Evolutionary conservation across 768 basidiomycete species (phyloP), one percentile per base, ranked within the genome.

Genomic region (Lepiota venenata): DNA sequence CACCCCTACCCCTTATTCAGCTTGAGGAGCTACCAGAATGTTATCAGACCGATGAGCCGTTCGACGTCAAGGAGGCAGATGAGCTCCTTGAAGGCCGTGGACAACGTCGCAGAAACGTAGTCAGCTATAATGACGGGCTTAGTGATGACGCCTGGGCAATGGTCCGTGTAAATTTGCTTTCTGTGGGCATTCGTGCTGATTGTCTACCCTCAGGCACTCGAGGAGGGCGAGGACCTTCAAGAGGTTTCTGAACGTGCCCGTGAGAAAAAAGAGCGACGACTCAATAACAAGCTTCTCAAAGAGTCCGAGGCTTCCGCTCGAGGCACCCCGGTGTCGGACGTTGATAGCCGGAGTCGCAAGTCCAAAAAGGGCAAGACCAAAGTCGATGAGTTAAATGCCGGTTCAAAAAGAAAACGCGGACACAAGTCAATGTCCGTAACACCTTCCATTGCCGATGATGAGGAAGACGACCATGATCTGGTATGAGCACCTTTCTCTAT

Each of bases 131-230:
- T 56, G 96, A 98, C 65, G 94, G 94, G 14, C 77, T 98, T 52
- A 88, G 85, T 49, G 96, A 98, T 61, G 96, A 97, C 64, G 87
- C 94, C 60, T 97, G 93, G 88, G 83, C 92, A 29, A 79, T 89
- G 79, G 87, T 87, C 64, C 56, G 79, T 74, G 18, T 25, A 16
- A 18, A 35, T 46, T 20, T 53, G 35, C 38, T 14, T 25, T 16
- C 41, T 25, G 25, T 45, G 29, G 18, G 41, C 20, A 22, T 3
- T 20, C 8, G 37, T 25, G 18, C 27, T 47, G 32, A 22, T 44
- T 39, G 9, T 37, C 25, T 37, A 21, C 15, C 45, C 16, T 37
- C 55, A 86, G 84, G 88, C 89, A 48, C 71, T 91, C 43, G 88
- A 91, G 65, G 88, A 91, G 8, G 89, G 88, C 21, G 88, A 91